Conservation (phyloP, 2,329 filamentous ascomycete species). For the Rhinocladiella mackenziei region DNA sequence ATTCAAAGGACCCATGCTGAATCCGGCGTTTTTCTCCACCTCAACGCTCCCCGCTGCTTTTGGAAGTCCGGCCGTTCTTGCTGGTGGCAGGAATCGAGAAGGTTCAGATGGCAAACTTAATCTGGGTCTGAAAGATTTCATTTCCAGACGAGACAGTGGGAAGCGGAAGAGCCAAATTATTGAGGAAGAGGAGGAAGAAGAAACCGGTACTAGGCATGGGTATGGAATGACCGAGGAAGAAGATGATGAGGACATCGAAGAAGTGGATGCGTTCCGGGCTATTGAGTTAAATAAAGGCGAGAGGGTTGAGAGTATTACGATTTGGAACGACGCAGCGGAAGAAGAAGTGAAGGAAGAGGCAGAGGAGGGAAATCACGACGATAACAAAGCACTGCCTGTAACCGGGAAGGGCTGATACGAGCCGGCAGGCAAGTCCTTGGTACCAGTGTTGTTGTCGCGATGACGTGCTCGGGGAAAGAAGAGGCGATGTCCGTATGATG, state of each 20-base stretch:
- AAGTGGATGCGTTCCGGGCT: conserved; percentile 29
- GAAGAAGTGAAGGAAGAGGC: conserved; percentile 9
- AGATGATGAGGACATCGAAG: conserved; percentile 37
- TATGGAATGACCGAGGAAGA: no score
- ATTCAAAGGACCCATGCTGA: conserved; percentile 45
- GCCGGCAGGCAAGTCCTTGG: no score
- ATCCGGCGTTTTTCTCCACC: conserved; percentile 36
- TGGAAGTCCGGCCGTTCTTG: conserved; percentile 33
- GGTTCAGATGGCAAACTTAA: conserved; percentile 32
- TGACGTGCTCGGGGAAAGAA: no score
- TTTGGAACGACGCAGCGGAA: conserved; percentile 24
- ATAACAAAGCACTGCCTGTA: no score
- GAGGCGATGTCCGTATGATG: no score
- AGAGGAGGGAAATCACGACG: background rate
- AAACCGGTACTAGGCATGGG: no score
- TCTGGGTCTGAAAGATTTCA: conserved; percentile 19
- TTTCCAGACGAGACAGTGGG: conserved; percentile 18
- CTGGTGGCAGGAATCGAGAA: conserved; percentile 27
- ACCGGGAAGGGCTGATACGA: no score
- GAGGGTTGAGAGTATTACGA: conserved; percentile 29
- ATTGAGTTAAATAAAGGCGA: conserved; percentile 27
- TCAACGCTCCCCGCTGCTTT: conserved; percentile 30
- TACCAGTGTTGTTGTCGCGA: no score
- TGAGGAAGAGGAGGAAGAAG: conserved; percentile 44
- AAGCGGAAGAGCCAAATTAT: conserved; percentile 33